Conservation (phyloP, 257 asterid genomes). For the Solanum medicagineum region DNA sequence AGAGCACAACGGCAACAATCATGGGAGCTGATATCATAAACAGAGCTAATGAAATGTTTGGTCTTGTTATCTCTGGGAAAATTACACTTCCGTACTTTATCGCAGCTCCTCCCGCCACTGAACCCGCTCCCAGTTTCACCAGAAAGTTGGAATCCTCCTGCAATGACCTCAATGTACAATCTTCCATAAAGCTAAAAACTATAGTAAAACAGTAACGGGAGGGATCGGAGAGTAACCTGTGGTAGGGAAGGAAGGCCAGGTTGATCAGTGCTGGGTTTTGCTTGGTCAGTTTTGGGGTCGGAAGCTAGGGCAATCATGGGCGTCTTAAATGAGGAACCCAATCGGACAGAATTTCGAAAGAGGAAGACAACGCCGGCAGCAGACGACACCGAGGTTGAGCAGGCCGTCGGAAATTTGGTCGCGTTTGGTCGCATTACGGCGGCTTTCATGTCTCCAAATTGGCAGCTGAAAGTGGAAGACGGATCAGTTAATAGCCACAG, state of each 20-base stretch:
- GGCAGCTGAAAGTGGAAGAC: not conserved
- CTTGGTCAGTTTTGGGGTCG: conserved; percentile 6
- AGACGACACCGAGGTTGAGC: not conserved
- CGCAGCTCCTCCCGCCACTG: conserved; percentile 53
- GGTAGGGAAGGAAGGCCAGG: conserved; percentile 2
- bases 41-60: conserved; percentile 34
- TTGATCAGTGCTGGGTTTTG: not conserved
- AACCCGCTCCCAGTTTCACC: conserved; percentile 47
- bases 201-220: too few relatives aligned
- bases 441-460: not conserved
- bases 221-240: conserved; percentile 6
- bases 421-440: not conserved
- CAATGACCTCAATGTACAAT: not conserved
- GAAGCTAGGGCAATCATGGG: conserved; percentile 4
- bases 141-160: conserved; percentile 47
- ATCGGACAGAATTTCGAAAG: not conserved
- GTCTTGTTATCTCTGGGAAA: conserved; percentile 40
- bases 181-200: too few relatives aligned
- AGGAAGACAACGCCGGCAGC: not conserved
- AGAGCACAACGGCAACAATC: conserved; percentile 21
- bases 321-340: not conserved
- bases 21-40: conserved; percentile 40
- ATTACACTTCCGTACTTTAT: conserved; percentile 53
- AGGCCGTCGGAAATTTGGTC: not conserved
- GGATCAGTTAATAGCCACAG: not conserved